Base-by-base conservation (phyloP, 2,329 filamentous ascomycete genomes). In the Myriosclerotinia scirpicola region DNA sequence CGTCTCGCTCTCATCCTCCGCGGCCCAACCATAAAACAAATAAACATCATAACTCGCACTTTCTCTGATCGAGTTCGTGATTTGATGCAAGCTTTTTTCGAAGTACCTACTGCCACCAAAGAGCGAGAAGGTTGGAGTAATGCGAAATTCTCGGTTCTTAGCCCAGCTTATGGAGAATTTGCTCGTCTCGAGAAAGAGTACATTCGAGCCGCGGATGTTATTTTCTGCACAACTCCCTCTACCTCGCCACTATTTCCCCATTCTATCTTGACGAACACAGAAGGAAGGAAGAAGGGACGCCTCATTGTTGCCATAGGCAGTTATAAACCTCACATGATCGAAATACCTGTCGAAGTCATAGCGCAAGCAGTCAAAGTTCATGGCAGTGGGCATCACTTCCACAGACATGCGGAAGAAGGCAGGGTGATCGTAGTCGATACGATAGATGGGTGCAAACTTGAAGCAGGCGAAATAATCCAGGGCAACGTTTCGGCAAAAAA, bases 141-240 rank as follows among this genome's bases (percentile, higher is more conserved):
- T 50, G 82, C 88, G 36, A 88, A 91, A 71, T 93, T 95, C 73
- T 85, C 85, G 42, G 78, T 87, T 26, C 73, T 89, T 58, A 93
- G 91, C 7, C 88, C 87, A 0, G 82, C 84, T 1, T 94, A 94
- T 71, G 86, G 84, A 66, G 93, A 87, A 73, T 87, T 83, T 73
- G 77, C 81, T 9, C 78, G 91, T 1, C 80, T 95, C 26, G 78
- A 93, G 46, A 89, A 89, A 73, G 85, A 90, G 48, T 86, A 92
- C 60, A 81, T 97, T 61, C 81, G 87, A 48, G 85, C 85, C 11
- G 86, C 91, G 0, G 91, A 95, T 73, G 89, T 91, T 12, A 90
- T 98, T 48, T 95, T 96, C 79, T 94, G 92, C 79, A 96, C 92
- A 71, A 97, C 93, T 1, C 92, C 93, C 0, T 90, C 88, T 0